Conservation (phyloP, 768 basidiomycete genomes). For the Sarcodon aspratus region DNA sequence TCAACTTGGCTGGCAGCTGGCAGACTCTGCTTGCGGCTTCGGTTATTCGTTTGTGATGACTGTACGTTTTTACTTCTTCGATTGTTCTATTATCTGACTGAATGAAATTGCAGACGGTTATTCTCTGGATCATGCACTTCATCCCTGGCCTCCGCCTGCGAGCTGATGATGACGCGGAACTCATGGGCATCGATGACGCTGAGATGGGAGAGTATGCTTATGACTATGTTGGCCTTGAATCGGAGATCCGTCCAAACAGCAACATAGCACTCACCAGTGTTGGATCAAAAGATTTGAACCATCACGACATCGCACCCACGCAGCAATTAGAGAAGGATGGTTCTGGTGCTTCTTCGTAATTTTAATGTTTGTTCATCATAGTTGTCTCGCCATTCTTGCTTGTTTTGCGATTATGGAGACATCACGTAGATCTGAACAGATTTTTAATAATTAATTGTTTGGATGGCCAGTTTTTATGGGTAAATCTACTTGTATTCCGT, state of each 20-base stretch:
- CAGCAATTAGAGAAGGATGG: background rate
- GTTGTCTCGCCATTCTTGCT: too few species aligned
- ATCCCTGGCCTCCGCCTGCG: constrained; percentile 75
- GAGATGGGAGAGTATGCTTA: constrained; percentile 47
- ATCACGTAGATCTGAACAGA: too few species aligned
- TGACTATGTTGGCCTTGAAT: constrained; percentile 36
- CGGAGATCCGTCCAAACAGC: constrained; percentile 20
- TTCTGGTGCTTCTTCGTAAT: background rate
- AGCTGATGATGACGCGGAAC: constrained; percentile 50
- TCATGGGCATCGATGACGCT: constrained; percentile 77
- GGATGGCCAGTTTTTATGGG: too few species aligned
- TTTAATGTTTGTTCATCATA: too few species aligned
- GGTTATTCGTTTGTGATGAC: constrained; percentile 70
- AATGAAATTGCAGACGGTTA: constrained; percentile 41
- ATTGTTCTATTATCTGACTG: background rate
- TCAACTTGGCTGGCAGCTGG: constrained; percentile 82
- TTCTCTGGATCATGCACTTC: constrained; percentile 82
- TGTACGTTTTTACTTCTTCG: constrained; percentile 26
- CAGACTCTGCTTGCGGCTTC: constrained; percentile 56
- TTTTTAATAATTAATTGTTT: too few species aligned
- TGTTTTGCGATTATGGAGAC: too few species aligned
- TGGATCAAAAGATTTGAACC: constrained; percentile 20
- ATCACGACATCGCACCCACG: background rate
- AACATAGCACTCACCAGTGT: constrained; percentile 12
- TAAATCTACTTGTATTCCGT: too few species aligned